phyloP scores from a whole-genome alignment of 495 filamentous ascomycete genomes.

The Hypoxylon crocopeplum region DNA sequence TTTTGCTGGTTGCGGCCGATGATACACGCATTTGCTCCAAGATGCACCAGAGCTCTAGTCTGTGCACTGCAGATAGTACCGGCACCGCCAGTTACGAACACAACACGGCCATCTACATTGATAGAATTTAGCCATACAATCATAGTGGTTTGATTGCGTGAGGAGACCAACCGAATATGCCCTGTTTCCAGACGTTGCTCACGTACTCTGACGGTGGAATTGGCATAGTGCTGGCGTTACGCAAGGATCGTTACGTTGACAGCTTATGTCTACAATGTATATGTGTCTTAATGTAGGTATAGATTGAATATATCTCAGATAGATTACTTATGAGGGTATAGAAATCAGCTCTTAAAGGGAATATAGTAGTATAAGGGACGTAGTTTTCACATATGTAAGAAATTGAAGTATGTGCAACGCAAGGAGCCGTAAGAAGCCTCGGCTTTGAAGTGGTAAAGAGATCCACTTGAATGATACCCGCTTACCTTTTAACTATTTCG shows the following conservation, averaged over 20 bases:
- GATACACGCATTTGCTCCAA: slow-evolving; percentile 93
- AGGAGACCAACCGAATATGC: slow-evolving; percentile 71
- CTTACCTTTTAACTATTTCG: too few species aligned
- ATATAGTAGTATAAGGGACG: too few species aligned
- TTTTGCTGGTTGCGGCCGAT: slow-evolving; percentile 90
- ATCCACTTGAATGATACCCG: background rate
- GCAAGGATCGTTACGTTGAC: background rate
- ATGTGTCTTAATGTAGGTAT: too few species aligned
- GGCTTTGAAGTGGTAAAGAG: too few species aligned
- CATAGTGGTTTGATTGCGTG: background rate
- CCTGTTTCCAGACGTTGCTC: slow-evolving; percentile 82
- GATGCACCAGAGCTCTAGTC: slow-evolving; percentile 85
- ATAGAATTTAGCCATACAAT: slow-evolving; percentile 9
- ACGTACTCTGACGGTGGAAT: slow-evolving; percentile 75
- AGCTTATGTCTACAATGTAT: too few species aligned
- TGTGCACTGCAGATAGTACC: slow-evolving; percentile 94
- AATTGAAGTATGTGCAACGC: too few species aligned
- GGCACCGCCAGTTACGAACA: slow-evolving; percentile 95
- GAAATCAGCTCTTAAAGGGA: too few species aligned
- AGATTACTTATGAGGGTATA: too few species aligned
- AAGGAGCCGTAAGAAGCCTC: too few species aligned
- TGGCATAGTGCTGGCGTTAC: slow-evolving; percentile 58
- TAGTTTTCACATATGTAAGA: too few species aligned
- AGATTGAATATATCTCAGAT: too few species aligned
- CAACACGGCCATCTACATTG: slow-evolving; percentile 76